These are phyloP conservation scores for Inga laurina DNA, from an alignment of 306 rosid species.

Conservation along the genomic window DNA sequence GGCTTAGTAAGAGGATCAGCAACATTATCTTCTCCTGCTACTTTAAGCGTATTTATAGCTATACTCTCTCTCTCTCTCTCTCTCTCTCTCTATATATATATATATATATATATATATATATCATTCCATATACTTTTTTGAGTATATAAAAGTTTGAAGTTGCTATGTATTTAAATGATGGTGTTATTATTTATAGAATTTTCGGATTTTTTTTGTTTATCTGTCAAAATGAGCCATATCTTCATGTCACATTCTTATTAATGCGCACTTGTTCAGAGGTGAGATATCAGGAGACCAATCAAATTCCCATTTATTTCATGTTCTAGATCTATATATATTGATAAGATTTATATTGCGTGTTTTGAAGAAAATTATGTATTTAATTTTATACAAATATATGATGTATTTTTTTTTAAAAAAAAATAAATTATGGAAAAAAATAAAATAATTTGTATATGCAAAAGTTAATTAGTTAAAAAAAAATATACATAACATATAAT, in stretches of 20 bases:
- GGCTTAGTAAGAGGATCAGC: too few relatives aligned
- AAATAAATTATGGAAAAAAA: neutral
- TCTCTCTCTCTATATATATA: too few relatives aligned
- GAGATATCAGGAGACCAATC: neutral
- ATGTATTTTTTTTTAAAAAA: neutral
- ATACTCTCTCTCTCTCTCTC: too few relatives aligned
- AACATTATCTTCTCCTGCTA: too few relatives aligned
- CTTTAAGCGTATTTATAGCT: neutral
- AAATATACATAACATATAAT: neutral
- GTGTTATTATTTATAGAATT: neutral
- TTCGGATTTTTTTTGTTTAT: neutral
- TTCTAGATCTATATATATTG: neutral
- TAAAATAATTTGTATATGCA: neutral
- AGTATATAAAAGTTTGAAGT: neutral
- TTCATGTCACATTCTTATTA: neutral
- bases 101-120: too few relatives aligned
- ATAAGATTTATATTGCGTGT: neutral
- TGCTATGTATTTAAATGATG: neutral
- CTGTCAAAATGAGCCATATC: neutral
- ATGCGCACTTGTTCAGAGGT: neutral
- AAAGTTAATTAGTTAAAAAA: too few relatives aligned
- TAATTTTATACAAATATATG: neutral
- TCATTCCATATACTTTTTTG: neutral
- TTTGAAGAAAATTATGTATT: neutral
- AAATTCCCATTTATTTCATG: neutral